These are phyloP conservation scores for Podospora anserina DNA, from an alignment of 495 filamentous ascomycete genomes.

Conservation along the genomic window DNA sequence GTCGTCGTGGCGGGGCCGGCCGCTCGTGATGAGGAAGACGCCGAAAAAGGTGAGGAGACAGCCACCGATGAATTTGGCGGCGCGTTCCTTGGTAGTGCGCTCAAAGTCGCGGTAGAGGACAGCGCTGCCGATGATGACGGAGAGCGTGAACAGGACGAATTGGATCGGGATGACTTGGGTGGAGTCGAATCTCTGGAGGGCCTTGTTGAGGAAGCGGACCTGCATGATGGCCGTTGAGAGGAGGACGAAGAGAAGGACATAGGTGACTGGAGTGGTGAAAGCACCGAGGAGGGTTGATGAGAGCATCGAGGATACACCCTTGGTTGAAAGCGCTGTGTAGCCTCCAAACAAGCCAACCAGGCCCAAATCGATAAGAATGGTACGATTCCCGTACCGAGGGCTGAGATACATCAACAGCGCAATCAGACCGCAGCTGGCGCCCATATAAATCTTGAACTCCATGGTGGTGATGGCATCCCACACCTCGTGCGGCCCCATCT, in stretches of 20 bases:
- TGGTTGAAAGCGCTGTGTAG: slow-evolving; percentile 93
- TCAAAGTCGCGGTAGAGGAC: slow-evolving; percentile 93
- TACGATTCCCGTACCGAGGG: slow-evolving; percentile 70
- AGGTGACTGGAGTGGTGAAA: slow-evolving; percentile 88
- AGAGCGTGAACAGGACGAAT: slow-evolving; percentile 94
- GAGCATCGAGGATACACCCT: slow-evolving; percentile 91
- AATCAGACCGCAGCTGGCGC: slow-evolving; percentile 69
- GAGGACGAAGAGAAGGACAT: slow-evolving; percentile 73
- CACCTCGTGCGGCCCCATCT: slow-evolving; percentile 85
- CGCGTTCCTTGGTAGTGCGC: slow-evolving; percentile 63
- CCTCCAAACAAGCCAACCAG: slow-evolving; percentile 90
- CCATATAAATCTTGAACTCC: slow-evolving; percentile 90
- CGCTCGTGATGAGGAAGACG: slow-evolving; percentile 88
- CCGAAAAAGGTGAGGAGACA: slow-evolving; percentile 89
- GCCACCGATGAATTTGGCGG: slow-evolving; percentile 80
- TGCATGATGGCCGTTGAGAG: slow-evolving; percentile 86
- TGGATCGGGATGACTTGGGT: slow-evolving; percentile 97
- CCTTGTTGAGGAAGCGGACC: slow-evolving; percentile 92
- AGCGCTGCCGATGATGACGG: slow-evolving; percentile 90
- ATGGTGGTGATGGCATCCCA: slow-evolving; percentile 83
- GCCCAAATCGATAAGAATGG: slow-evolving; percentile 90
- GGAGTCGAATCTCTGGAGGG: slow-evolving; percentile 89
- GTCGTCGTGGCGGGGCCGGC: slow-evolving; percentile 46
- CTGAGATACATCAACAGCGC: slow-evolving; percentile 75
- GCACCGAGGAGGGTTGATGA: slow-evolving; percentile 83